Base-by-base conservation (phyloP, 1,284 basidiomycete genomes). In the Moesziomyces parantarcticus region DNA sequence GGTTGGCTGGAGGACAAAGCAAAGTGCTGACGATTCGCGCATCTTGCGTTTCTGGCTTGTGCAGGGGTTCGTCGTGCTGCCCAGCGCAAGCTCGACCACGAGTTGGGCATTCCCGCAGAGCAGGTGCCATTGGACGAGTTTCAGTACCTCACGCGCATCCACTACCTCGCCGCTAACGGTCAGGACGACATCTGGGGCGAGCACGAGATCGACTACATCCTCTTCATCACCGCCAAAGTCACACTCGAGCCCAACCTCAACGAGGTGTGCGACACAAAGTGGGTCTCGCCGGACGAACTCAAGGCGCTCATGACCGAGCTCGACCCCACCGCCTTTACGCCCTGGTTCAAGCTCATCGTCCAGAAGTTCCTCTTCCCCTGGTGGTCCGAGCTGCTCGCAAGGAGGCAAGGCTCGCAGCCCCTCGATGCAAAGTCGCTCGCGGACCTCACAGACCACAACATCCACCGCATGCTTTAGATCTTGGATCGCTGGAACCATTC, bases 331-430 rank as follows among this genome's bases (percentile, higher is more conserved):
- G 89, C 89, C 0, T 99, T 99, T 85, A 99, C 97, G 4, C 97
- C 97, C 0, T 99, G 97, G 97, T 99, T 99, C 89, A 94, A 94
- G 84, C 89, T 99, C 42, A 99, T 99, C 80, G 94, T 94, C 1
- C 89, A 94, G 9, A 93, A 97, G 83, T 97, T 97, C 85, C 88
- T 99, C 51, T 98, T 96, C 84, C 93, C 93, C 16, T 99, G 97
- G 97, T 99, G 97, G 97, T 92, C 94, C 80, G 90, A 92, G 77
- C 89, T 99, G 57, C 81, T 92, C 52, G 87, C 86, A 36, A 89
- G 90, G 48, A 67, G 70, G 41, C 55, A 62, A 42, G 53, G 58
- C n/a, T 41, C n/a, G 47, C 55, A 62, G 44, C 55, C 58, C 0
- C 25, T 72, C 34, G 77, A 83, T 43, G 82, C 82, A n/a, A 77